phyloP scores from a whole-genome alignment of 768 basidiomycete species.

The Tylopilus balloui region DNA sequence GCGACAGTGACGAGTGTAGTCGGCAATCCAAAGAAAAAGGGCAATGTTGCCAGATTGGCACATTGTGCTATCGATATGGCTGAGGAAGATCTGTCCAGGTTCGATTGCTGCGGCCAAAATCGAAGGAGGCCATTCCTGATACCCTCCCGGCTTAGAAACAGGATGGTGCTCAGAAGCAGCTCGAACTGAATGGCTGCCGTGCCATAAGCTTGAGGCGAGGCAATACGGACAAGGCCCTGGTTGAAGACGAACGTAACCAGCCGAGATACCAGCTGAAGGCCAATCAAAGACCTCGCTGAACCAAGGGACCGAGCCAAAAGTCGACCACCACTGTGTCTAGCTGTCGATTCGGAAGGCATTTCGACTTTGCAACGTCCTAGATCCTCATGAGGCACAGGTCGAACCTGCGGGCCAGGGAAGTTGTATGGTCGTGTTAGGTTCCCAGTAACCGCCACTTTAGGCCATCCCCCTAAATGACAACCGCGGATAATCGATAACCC shows the following conservation, averaged over 20 bases:
- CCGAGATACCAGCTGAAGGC: constrained; percentile 81
- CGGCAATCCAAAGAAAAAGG: constrained; percentile 64
- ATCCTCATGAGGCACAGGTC: constrained; percentile 1
- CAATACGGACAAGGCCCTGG: constrained; percentile 78
- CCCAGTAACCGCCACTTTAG: neutral
- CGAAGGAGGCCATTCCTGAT: constrained; percentile 82
- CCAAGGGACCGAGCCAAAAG: constrained; percentile 33
- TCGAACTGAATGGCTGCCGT: constrained; percentile 95
- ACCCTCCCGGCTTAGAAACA: constrained; percentile 93
- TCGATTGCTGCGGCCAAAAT: constrained; percentile 29
- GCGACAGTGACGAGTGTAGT: constrained; percentile 49
- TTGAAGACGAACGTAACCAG: constrained; percentile 86
- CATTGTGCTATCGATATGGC: constrained; percentile 15
- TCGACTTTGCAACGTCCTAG: constrained; percentile 6
- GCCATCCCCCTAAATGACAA: neutral
- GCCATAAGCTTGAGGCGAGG: constrained; percentile 81
- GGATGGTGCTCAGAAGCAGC: constrained; percentile 79
- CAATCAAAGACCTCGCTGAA: constrained; percentile 64
- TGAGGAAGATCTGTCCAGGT: neutral
- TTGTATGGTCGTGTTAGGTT: constrained; percentile 15
- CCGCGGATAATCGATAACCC: too few relatives aligned
- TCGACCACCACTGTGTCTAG: constrained; percentile 3
- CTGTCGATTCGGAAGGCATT: constrained; percentile 5
- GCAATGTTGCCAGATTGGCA: constrained; percentile 56
- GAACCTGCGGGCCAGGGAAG: too few relatives aligned